Evolutionary conservation across 331 rosid species (phyloP), one percentile per base, ranked within the genome.

Genomic region (Pyracantha coccinea): DNA sequence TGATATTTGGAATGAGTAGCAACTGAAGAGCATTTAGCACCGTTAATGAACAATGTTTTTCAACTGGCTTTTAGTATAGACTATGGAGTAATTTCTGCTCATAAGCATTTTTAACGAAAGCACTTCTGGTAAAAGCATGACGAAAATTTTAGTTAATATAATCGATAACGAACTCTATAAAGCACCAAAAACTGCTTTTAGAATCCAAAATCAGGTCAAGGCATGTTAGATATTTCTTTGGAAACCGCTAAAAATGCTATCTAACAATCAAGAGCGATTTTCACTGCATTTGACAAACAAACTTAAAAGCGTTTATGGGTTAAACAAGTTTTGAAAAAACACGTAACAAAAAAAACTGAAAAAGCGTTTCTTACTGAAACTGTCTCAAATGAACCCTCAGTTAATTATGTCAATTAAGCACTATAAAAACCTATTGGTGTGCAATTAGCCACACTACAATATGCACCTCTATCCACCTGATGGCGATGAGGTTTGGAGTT

Each of bases 381-480:
- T 5, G 20, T 50, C 7, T 7, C 55, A 50, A 16, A 50, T 3
- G 0, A 50, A 50, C 9, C 4, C 20, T 6, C 54, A 16, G 44
- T 35, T 35, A 35, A 15, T 50, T 50, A 16, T 50, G 7, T 50
- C 55, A 41, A 41, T 41, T 47, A 16, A 50, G 55, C 55, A 50
- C 55, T 2, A 6, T 20, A 50, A 16, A 17, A 50, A 50, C 20
- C 20, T 16, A 50, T 50, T 50, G 55, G 55, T 50, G 55, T 50
- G 55, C 9, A 50, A 16, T 50, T 50, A 50, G 69, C 69, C 77
- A 73, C 77, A 73, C 60, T 44, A 28, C 77, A 60, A 17, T 6
- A 58, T 59, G 68, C 58, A 5, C 9, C 19, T 10, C n/a, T 44
- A 27, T 44, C 60, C 45, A 7, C 15, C 60, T 61, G 77, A 44